phyloP scores from a whole-genome alignment of 805 yeast species.

The Lipomyces lipofer region DNA sequence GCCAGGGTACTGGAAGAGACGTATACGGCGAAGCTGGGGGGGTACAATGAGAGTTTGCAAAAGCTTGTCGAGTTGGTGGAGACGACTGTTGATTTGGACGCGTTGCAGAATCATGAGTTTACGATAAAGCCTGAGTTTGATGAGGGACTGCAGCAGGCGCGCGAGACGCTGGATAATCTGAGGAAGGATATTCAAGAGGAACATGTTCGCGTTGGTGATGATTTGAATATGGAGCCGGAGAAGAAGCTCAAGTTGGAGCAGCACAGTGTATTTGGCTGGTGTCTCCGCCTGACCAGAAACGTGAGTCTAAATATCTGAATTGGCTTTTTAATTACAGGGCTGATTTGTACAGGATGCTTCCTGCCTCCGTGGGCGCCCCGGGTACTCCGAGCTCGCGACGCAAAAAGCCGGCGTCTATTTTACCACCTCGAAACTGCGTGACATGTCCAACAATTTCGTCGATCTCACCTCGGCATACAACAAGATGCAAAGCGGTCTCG shows the following conservation, averaged over 20 bases:
- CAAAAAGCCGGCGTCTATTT: conserved; percentile 95
- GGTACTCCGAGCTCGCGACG: conserved; percentile 78
- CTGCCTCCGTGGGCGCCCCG: conserved; percentile 56
- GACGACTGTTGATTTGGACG: conserved; percentile 84
- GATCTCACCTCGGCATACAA: conserved; percentile 68
- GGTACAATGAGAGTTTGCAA: conserved; percentile 51
- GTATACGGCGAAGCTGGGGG: conserved; percentile 62
- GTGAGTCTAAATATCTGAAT: conserved; percentile 5
- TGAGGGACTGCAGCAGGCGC: conserved; percentile 64
- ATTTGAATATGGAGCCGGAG: conserved; percentile 76
- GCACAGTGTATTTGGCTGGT: conserved; percentile 90
- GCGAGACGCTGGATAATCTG: conserved; percentile 55
- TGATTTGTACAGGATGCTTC: conserved; percentile 62
- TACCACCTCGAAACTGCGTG: conserved; percentile 66
- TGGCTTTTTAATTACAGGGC: background rate
- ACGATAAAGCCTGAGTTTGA: conserved; percentile 89
- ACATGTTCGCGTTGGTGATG: conserved; percentile 69
- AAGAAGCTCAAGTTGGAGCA: conserved; percentile 87
- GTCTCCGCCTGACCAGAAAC: conserved; percentile 81
- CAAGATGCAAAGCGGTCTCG: conserved; percentile 72
- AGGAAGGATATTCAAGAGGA: conserved; percentile 56
- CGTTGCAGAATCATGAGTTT: conserved; percentile 78
- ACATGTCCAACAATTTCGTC: conserved; percentile 58
- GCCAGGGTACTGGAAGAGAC: conserved; percentile 46
- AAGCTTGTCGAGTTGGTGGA: conserved; percentile 86